These are phyloP conservation scores for Phanerodontia chrysosporium DNA, from an alignment of 768 basidiomycete species.

Conservation along the genomic window DNA sequence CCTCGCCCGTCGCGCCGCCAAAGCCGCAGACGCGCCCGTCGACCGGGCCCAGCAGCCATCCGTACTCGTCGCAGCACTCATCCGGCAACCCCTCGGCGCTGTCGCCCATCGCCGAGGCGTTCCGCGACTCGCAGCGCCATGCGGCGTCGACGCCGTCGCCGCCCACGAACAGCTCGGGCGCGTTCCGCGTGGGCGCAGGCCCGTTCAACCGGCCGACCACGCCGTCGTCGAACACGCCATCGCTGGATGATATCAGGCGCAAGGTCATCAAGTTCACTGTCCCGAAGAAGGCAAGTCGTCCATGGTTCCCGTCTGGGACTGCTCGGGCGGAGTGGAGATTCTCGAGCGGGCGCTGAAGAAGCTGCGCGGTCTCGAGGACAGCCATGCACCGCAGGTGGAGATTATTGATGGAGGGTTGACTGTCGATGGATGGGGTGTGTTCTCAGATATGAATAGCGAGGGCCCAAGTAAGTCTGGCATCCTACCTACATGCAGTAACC, in stretches of 20 bases:
- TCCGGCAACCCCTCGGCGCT: constrained; percentile 35
- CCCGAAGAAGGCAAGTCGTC: constrained; percentile 70
- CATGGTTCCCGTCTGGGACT: constrained; percentile 73
- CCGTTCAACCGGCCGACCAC: constrained; percentile 46
- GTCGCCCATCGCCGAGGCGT: constrained; percentile 73
- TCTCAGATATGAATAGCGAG: constrained; percentile 53
- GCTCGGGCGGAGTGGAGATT: constrained; percentile 78
- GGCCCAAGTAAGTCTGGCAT: constrained; percentile 44
- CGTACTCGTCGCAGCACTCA: constrained; percentile 40
- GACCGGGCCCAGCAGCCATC: constrained; percentile 44
- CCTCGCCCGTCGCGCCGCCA: constrained; percentile 29
- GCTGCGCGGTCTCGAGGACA: constrained; percentile 48
- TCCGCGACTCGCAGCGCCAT: constrained; percentile 32
- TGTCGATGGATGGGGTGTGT: constrained; percentile 90
- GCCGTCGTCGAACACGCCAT: constrained; percentile 41
- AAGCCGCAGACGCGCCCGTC: constrained; percentile 45
- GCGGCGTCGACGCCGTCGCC: constrained; percentile 41
- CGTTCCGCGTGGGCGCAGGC: constrained; percentile 57
- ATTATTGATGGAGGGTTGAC: constrained; percentile 71
- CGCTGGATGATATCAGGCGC: constrained; percentile 74
- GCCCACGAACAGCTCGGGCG: constrained; percentile 31
- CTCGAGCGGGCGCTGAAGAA: constrained; percentile 88
- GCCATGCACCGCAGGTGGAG: constrained; percentile 47
- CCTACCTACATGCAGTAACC: not conserved
- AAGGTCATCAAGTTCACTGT: constrained; percentile 87